Evolutionary conservation across 2,329 filamentous ascomycete genomes (phyloP).

Genomic region (Fusarium tricinctum): DNA sequence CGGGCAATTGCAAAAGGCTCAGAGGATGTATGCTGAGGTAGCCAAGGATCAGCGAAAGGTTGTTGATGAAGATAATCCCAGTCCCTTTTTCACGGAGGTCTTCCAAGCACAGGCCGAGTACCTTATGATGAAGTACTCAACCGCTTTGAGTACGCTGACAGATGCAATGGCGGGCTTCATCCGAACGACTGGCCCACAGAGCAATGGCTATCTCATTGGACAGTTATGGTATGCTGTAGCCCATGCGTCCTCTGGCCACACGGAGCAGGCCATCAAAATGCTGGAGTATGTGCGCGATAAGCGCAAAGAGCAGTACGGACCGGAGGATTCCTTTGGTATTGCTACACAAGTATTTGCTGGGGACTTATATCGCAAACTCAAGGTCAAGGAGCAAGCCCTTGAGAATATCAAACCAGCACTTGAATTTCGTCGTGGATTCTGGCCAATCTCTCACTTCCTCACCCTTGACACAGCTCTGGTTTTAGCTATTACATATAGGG

Average conservation of each 20-base stretch:
- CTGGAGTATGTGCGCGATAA: conserved; percentile 5
- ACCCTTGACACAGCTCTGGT: not conserved
- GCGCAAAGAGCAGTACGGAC: conserved; percentile 1
- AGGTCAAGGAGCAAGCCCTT: not conserved
- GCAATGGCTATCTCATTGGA: not conserved
- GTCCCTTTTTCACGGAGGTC: not conserved
- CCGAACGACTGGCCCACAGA: not conserved
- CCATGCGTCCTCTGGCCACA: not conserved
- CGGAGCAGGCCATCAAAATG: not conserved
- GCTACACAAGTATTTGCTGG: not conserved
- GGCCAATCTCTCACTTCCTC: not conserved
- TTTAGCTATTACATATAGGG: not conserved
- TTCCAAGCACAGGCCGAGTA: not conserved
- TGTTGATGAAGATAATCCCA: not conserved
- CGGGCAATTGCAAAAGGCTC: not conserved
- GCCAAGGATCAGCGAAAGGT: not conserved
- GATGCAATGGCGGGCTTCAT: not conserved
- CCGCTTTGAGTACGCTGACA: not conserved
- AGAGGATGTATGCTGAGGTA: not conserved
- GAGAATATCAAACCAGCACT: not conserved
- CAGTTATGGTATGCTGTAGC: not conserved
- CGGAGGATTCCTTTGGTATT: conserved; percentile 3
- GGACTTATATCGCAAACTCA: not conserved
- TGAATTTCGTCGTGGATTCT: not conserved
- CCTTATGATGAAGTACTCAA: not conserved